phyloP scores from a whole-genome alignment of 192 early-diverging fungal genomes.

The Podila epicladia region DNA sequence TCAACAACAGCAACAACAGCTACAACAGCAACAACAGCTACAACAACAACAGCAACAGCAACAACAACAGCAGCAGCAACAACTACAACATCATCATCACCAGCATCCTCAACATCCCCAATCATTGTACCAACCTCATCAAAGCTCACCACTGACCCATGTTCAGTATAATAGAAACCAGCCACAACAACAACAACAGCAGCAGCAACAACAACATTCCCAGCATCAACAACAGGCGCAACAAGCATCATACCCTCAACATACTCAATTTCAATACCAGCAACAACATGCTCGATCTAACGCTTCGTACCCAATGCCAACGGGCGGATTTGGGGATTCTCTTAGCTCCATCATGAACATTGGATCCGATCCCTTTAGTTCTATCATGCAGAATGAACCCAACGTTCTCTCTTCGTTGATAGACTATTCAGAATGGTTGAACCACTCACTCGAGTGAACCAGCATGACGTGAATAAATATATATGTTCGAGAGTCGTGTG shows the following conservation, averaged over 20 bases:
- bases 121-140: background rate
- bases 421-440: conserved; percentile 50
- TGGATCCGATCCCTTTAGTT: conserved; percentile 36
- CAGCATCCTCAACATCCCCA: background rate
- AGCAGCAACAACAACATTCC: background rate
- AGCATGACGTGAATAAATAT: background rate
- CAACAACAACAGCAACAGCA: background rate
- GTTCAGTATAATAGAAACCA: background rate
- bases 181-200: background rate
- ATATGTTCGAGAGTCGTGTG: too few relatives aligned
- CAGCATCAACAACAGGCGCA: conserved; percentile 1
- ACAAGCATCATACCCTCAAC: background rate
- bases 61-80: background rate
- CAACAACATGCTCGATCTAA: conserved; percentile 1
- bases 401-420: conserved; percentile 46
- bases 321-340: conserved; percentile 16
- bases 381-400: conserved; percentile 48
- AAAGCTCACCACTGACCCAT: background rate
- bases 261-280: background rate
- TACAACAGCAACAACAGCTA: conserved; percentile 13
- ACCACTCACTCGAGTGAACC: conserved; percentile 31
- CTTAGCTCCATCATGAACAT: conserved; percentile 27
- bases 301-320: background rate
- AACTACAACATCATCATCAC: too few relatives aligned
- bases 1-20: conserved; percentile 3